phyloP scores from a whole-genome alignment of 2,329 filamentous ascomycete genomes.

The Colletotrichum sp. region DNA sequence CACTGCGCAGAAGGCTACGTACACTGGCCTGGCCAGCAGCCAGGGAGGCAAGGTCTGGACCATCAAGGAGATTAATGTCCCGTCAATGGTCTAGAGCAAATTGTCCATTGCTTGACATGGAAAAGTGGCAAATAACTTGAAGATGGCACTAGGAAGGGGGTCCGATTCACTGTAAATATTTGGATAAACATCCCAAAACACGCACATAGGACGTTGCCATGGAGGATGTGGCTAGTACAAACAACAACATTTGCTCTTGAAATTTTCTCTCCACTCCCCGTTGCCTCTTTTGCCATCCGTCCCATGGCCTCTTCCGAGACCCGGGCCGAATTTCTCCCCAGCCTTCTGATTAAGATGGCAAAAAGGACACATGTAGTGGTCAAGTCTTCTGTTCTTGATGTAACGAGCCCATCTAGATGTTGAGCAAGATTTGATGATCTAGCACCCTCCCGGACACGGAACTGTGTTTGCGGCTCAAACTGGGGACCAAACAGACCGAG shows the following conservation, averaged over 20 bases:
- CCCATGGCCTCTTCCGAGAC: neutral
- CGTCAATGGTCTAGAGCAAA: neutral
- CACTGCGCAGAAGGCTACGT: constrained; percentile 1
- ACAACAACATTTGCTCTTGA: neutral
- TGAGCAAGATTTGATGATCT: neutral
- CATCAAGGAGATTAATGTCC: constrained; percentile 1
- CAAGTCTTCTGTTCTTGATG: neutral
- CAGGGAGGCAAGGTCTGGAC: neutral
- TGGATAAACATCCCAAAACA: neutral
- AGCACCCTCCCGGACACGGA: neutral
- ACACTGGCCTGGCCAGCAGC: neutral
- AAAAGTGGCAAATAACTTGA: neutral
- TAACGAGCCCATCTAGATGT: neutral
- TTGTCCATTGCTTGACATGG: fast-evolving
- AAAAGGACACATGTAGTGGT: neutral
- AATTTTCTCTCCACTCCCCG: neutral
- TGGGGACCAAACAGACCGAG: neutral
- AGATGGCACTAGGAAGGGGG: neutral
- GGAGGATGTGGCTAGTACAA: neutral
- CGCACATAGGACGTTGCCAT: neutral
- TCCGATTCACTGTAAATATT: neutral
- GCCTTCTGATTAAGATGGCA: neutral
- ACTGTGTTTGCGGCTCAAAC: neutral
- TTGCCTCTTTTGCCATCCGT: neutral
- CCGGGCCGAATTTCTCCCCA: neutral